Evolutionary conservation across 1,284 basidiomycete species (phyloP), one percentile per base, ranked within the genome.

Genomic region (Moesziomyces sp.): DNA sequence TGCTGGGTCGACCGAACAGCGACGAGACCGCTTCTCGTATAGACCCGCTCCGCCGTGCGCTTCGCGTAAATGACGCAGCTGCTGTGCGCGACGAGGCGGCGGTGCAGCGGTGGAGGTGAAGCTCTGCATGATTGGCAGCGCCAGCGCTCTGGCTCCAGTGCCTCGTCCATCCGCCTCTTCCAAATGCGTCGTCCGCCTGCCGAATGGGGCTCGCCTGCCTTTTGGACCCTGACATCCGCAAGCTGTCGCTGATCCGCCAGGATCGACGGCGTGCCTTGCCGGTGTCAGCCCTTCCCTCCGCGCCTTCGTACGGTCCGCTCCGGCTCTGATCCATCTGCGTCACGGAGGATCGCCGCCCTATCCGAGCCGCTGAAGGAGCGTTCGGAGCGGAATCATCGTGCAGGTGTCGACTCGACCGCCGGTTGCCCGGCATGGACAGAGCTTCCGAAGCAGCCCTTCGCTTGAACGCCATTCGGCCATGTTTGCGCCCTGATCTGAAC

Each of bases 111-210:
- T 35, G 23, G 5, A 43, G 35, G 52, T 23, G 55, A 9, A 13
- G 14, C 24, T 58, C 51, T 52, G 50, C 53, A 30, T 40, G 38
- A 16, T 16, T 40, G 38, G 18, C 38, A 18, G 30, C 30, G 30
- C 10, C 30, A 33, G 38, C 38, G 56, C 43, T 21, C 38, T 26
- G 5, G 42, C 45, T 42, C 45, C 44, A 42, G 35, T 26, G 47
- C n/a, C 47, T 42, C 13, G 38, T 13, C 19, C 24, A 13, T n/a
- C 49, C 48, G 16, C 8, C 47, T 53, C 35, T 63, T 63, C 59
- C 66, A n/a, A 56, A 69, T 63, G 55, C 66, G 55, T 68, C 58
- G 46, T 26, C 52, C 33, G 14, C 11, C 38, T 16, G 43, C 50
- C n/a, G 26, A 43, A 47, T 28, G 43, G 26, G 28, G 35, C n/a